Conservation (phyloP, 495 filamentous ascomycete species). For the Podospora appendiculata region DNA sequence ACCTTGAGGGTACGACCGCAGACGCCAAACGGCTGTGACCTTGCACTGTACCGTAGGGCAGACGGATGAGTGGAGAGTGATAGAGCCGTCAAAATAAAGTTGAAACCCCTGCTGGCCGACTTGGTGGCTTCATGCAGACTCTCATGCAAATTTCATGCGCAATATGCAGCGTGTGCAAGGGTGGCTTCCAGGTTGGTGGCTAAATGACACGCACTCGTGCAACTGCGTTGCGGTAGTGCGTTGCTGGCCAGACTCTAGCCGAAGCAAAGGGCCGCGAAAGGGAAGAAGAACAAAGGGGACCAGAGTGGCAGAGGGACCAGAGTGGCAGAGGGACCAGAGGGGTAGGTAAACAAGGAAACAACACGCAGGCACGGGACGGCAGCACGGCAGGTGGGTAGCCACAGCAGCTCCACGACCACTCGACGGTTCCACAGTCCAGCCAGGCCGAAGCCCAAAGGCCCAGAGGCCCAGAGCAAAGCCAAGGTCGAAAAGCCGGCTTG, state of each 20-base stretch:
- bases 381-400: no score
- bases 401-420: no score
- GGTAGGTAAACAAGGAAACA: no score
- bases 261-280: neutral
- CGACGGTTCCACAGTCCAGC: neutral
- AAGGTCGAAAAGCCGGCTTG: neutral
- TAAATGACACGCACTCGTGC: slow-evolving; percentile 5
- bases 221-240: slow-evolving; percentile 1
- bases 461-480: neutral
- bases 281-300: no score
- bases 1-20: no score
- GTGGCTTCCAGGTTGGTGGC: neutral
- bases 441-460: neutral
- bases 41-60: no score
- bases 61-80: neutral
- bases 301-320: no score
- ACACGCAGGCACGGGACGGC: no score
- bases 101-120: slow-evolving; percentile 8
- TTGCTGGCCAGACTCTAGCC: neutral
- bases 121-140: neutral
- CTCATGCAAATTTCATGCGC: neutral
- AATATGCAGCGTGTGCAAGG: neutral
- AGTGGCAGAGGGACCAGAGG: no score
- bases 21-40: no score
- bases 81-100: slow-evolving; percentile 15